phyloP scores from a whole-genome alignment of 208 protist species.

The Trypanosoma grayi region DNA sequence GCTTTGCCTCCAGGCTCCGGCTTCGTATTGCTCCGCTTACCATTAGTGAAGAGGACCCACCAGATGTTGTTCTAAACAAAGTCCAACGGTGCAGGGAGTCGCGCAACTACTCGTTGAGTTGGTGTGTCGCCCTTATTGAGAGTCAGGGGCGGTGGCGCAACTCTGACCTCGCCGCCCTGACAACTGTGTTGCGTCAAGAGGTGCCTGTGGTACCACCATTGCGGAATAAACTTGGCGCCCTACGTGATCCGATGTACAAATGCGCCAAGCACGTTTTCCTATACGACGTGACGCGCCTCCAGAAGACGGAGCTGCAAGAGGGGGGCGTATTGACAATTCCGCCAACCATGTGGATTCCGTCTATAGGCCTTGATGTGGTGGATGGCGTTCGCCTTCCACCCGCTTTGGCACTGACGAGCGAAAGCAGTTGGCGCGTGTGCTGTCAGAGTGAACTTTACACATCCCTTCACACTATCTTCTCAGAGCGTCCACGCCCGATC shows the following conservation, averaged over 20 bases:
- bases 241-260: conserved; percentile 39
- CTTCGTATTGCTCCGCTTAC: conserved; percentile 69
- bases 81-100: conserved; percentile 56
- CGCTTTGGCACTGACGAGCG: conserved; percentile 32
- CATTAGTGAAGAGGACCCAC: conserved; percentile 42
- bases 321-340: conserved; percentile 13
- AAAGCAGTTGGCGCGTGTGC: conserved; percentile 33
- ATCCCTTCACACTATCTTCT: conserved; percentile 48
- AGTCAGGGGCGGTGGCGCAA: conserved; percentile 23
- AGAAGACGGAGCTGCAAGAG: conserved; percentile 15
- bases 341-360: conserved; percentile 44
- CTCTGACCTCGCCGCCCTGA: conserved; percentile 36
- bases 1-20: conserved; percentile 49
- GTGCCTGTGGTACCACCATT: conserved; percentile 35
- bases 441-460: conserved; percentile 75
- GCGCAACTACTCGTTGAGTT: conserved; percentile 53
- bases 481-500: conserved; percentile 24
- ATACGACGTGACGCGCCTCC: conserved; percentile 37
- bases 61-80: conserved; percentile 54
- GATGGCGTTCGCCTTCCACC: conserved; percentile 9
- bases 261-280: conserved; percentile 45
- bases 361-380: conserved; percentile 26
- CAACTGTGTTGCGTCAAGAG: conserved; percentile 32
- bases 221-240: conserved; percentile 46
- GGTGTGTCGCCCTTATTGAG: conserved; percentile 66